Evolutionary conservation across 1,284 basidiomycete species (phyloP).

Genomic region (Austroboletus novae-zelandiae): DNA sequence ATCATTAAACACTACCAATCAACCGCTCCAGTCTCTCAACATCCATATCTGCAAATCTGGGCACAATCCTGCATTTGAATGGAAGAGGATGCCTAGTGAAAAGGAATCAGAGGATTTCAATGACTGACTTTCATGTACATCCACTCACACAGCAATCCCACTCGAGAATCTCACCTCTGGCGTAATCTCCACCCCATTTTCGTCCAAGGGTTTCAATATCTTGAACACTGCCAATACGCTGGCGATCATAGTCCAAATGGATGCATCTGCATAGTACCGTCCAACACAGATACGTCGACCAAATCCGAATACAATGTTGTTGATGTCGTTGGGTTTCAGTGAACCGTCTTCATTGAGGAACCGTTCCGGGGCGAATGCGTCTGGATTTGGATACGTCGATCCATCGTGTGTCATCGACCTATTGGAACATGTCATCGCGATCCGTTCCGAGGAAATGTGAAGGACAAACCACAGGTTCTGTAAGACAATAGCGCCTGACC

Average conservation of each 20-base stretch:
- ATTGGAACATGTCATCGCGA: background rate
- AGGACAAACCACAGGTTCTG: constrained; percentile 1
- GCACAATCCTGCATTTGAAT: background rate
- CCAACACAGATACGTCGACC: constrained; percentile 10
- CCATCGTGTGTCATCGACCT: background rate
- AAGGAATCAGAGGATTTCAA: too few species aligned
- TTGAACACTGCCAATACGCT: constrained; percentile 1
- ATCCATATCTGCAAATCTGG: constrained; percentile 7
- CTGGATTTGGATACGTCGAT: background rate
- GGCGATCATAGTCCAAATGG: constrained; percentile 4
- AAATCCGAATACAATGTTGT: constrained; percentile 8
- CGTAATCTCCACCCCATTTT: constrained; percentile 14
- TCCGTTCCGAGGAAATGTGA: background rate
- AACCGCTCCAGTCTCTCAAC: constrained; percentile 6
- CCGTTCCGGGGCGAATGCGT: background rate
- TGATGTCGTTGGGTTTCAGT: background rate
- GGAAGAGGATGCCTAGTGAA: background rate
- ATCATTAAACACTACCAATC: background rate
- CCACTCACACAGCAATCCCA: constrained; percentile 7
- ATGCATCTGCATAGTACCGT: constrained; percentile 8
- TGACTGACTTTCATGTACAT: too few species aligned
- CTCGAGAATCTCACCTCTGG: constrained; percentile 5
- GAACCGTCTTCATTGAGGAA: background rate
- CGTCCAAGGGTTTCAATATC: constrained; percentile 3
- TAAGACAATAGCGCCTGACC: constrained; percentile 1